Evolutionary conservation across 257 asterid species (phyloP).

Genomic region (Ilex asprella): DNA sequence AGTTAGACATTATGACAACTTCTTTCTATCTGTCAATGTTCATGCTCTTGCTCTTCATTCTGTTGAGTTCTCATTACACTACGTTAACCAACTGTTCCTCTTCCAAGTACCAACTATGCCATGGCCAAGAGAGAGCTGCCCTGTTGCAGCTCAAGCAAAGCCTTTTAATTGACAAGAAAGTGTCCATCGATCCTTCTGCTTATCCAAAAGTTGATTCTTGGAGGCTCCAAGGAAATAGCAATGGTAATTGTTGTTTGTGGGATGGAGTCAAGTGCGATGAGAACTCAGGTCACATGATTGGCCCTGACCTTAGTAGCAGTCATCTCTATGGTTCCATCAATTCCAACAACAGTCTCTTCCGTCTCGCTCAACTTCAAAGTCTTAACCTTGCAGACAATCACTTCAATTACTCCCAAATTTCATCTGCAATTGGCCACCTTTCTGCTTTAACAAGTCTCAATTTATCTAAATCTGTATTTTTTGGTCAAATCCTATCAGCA

Average conservation of each 20-base stretch:
- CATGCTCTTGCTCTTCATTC: not conserved
- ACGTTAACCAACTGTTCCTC: not conserved
- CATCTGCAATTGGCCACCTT: not conserved
- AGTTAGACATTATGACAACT: not conserved
- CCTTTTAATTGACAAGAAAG: not conserved
- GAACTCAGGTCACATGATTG: not conserved
- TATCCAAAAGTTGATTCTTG: not conserved
- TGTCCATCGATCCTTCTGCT: not conserved
- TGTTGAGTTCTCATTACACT: not conserved
- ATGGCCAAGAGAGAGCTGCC: not conserved
- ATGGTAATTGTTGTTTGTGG: not conserved
- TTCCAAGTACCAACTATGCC: not conserved
- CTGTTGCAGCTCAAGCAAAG: not conserved
- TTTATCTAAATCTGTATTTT: not conserved
- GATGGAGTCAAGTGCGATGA: not conserved
- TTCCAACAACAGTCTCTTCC: not conserved
- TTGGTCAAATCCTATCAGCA: not conserved
- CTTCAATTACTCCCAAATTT: not conserved
- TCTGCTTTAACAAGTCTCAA: not conserved
- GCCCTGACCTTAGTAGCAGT: not conserved
- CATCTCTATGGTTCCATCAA: not conserved
- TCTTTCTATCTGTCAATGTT: not conserved
- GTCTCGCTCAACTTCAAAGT: not conserved
- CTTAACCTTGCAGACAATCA: not conserved
- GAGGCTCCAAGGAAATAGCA: not conserved